Conservation (phyloP, 2,329 filamentous ascomycete species). For the Ceratocystis harringtonii region DNA sequence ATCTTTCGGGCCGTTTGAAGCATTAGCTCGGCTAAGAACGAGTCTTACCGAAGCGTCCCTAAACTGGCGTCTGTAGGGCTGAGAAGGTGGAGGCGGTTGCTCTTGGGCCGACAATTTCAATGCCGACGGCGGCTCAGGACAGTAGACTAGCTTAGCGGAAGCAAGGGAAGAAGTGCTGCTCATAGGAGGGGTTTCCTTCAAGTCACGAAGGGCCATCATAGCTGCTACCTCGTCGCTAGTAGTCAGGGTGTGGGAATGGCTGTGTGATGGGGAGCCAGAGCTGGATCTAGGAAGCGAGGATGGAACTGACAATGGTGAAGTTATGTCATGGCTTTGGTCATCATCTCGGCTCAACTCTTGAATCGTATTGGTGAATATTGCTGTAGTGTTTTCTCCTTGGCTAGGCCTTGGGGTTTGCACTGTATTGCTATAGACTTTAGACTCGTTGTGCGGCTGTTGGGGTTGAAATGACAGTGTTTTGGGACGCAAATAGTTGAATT, state of each 20-base stretch:
- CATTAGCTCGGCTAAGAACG: neutral
- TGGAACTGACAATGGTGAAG: constrained; percentile 9
- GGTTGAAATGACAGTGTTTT: neutral
- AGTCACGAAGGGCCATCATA: constrained; percentile 14
- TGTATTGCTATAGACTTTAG: neutral
- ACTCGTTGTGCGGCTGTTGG: neutral
- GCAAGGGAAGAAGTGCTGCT: neutral
- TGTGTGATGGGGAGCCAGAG: constrained; percentile 6
- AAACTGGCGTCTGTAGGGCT: constrained; percentile 15
- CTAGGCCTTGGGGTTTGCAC: neutral
- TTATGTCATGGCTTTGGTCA: neutral
- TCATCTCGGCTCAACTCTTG: neutral
- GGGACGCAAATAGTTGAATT: neutral
- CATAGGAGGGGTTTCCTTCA: constrained; percentile 9
- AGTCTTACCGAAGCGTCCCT: neutral
- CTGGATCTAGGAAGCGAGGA: constrained; percentile 8
- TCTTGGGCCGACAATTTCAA: neutral
- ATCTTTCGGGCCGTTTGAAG: neutral
- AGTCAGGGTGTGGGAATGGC: constrained; percentile 7
- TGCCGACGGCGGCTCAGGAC: constrained; percentile 9
- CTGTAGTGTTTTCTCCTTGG: neutral
- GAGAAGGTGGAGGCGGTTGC: neutral
- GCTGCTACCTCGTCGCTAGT: constrained; percentile 16
- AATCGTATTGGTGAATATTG: neutral
- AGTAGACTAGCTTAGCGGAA: constrained; percentile 9